Evolutionary conservation across 768 basidiomycete genomes (phyloP), one percentile per base, ranked within the genome.

Genomic region (Boletus fagicola): DNA sequence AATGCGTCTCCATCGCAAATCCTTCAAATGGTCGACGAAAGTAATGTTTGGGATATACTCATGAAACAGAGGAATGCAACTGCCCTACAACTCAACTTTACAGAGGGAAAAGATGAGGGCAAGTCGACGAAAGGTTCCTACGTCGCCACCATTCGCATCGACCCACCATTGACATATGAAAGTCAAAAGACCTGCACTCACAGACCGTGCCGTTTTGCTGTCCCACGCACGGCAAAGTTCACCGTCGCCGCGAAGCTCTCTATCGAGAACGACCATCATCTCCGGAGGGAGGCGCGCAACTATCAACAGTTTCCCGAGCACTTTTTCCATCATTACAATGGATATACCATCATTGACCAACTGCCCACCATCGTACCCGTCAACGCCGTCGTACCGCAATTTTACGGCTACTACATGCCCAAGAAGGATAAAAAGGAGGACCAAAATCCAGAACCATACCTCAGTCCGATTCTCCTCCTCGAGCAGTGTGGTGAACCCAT

Each of bases 401-500:
- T 80, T 67, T 87, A 83, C 61, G 85, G 87, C 1, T 83, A 82
- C 68, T 87, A 86, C 60, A 64, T 62, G 0, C 75, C 74, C 1
- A 16, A 47, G 39, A 1, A n/a, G 71, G 10, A 30, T 1, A 6
- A 0, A 1, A 5, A 1, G 12, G 4, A 20, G 18, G 3, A 12
- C 4, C 22, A 16, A 6, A 20, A 4, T 24, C 0, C 3, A 4
- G 36, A 22, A 3, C 2, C 48, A 18, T 63, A 65, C 58, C 59
- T 73, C 5, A 77, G 75, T 48, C 76, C 78, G 0, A 76, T 83
- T 44, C 65, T 81, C 39, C 70, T 83, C 8, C 59, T 82, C 49
- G 82, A 82, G 57, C 72, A 79, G 47, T 82, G 81, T 48, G 80
- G 82, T 7, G 28, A 39, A 10, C 74, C 72, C 1, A 64, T 82